Evolutionary conservation across 352 stramenopile genomes (phyloP).

Genomic region (Pythium sp.): DNA sequence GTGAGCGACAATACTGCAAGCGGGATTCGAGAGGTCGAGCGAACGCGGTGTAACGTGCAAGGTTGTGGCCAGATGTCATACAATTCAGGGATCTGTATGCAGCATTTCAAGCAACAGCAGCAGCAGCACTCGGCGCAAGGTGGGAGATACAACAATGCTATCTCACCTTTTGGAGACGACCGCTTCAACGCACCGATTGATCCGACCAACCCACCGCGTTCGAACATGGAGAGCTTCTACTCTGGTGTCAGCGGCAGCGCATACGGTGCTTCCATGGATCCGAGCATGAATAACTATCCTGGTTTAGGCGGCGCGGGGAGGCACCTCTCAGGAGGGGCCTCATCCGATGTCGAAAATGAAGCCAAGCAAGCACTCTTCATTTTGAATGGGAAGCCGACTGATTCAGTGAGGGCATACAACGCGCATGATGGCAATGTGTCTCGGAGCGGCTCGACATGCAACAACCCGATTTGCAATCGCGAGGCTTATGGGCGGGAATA

Average conservation of each 20-base stretch:
- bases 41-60: constrained; percentile 26
- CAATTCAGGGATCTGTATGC: constrained; percentile 42
- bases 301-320: not conserved
- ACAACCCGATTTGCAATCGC: constrained; percentile 54
- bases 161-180: constrained; percentile 12
- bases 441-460: constrained; percentile 24
- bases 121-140: constrained; percentile 18
- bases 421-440: constrained; percentile 19
- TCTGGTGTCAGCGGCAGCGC: not conserved
- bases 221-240: constrained; percentile 14
- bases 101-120: constrained; percentile 44
- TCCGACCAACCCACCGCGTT: not conserved
- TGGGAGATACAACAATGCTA: constrained; percentile 7
- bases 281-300: constrained; percentile 2
- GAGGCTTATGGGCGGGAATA: constrained; percentile 56
- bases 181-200: constrained; percentile 11
- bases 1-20: constrained; percentile 16
- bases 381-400: constrained; percentile 21
- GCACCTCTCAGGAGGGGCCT: not conserved
- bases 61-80: constrained; percentile 49
- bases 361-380: constrained; percentile 26
- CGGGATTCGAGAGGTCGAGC: constrained; percentile 29
- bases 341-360: constrained; percentile 25
- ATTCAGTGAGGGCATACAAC: constrained; percentile 9
- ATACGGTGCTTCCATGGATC: constrained; percentile 8